phyloP scores from a whole-genome alignment of 2,329 filamentous ascomycete genomes.

The Acephala macrosclerotiorum region DNA sequence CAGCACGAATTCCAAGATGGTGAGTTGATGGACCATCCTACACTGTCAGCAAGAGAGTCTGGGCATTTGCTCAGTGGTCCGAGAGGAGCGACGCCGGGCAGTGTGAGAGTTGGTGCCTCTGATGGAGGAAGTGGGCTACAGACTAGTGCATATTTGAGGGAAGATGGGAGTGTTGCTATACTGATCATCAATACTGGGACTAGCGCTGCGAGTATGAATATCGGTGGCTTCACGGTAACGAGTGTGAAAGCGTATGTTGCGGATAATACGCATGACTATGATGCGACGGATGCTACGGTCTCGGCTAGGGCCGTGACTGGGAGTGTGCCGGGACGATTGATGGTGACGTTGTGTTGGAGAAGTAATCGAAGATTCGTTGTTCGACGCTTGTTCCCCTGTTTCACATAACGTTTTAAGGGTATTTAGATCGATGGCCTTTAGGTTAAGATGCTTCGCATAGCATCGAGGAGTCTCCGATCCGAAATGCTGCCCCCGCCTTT shows the following conservation, averaged over 20 bases:
- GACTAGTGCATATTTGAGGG: conserved; percentile 21
- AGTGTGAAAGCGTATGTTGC: conserved; percentile 25
- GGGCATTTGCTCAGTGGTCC: conserved; percentile 35
- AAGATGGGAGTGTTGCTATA: conserved; percentile 32
- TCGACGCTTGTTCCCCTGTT: too few relatives aligned
- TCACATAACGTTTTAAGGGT: too few relatives aligned
- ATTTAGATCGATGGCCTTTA: too few relatives aligned
- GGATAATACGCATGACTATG: conserved; percentile 25
- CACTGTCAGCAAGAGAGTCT: conserved; percentile 26
- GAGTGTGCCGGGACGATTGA: conserved; percentile 21
- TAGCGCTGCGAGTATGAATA: conserved; percentile 14
- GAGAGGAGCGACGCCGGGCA: conserved; percentile 30
- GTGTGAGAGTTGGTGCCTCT: conserved; percentile 28
- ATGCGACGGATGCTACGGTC: conserved; percentile 1
- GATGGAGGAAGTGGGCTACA: conserved; percentile 10
- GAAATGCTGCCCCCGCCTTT: too few relatives aligned
- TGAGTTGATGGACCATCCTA: conserved; percentile 18
- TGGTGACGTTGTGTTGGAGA: conserved; percentile 13
- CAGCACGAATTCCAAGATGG: conserved; percentile 46
- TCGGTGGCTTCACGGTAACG: conserved; percentile 20
- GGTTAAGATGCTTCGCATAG: too few relatives aligned
- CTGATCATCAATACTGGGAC: conserved; percentile 32
- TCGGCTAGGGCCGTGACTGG: conserved; percentile 16
- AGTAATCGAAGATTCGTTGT: background rate
- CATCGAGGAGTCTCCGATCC: too few relatives aligned